phyloP scores from a whole-genome alignment of 345 rosid species.

The Excoecaria agallocha region DNA sequence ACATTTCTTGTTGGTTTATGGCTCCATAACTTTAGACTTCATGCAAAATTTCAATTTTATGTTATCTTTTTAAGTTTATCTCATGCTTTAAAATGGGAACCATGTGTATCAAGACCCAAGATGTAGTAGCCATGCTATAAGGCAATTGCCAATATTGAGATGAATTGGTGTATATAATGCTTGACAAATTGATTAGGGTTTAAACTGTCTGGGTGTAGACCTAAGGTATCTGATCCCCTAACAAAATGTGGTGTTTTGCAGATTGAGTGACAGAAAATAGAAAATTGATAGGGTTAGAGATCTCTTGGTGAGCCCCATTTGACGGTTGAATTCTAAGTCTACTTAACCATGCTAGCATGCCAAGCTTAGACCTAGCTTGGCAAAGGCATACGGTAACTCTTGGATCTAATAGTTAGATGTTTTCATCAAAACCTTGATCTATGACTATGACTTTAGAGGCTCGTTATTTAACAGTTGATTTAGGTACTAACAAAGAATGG shows the following conservation, averaged over 20 bases:
- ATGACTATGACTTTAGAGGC: too few species aligned
- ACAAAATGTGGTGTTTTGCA: background rate
- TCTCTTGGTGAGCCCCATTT: background rate
- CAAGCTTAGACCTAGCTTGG: background rate
- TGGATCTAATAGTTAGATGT: background rate
- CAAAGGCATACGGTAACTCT: background rate
- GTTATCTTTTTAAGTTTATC: background rate
- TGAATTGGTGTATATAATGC: background rate
- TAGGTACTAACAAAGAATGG: too few species aligned
- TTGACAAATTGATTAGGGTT: too few species aligned
- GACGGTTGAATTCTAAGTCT: background rate
- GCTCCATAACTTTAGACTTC: too few species aligned
- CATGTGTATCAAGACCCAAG: background rate
- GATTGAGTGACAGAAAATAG: background rate
- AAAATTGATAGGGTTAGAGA: background rate
- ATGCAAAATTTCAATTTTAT: too few species aligned
- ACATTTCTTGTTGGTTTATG: too few species aligned
- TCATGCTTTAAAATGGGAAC: background rate
- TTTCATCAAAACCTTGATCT: too few species aligned
- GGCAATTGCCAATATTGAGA: background rate
- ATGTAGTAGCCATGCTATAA: background rate
- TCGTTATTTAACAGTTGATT: too few species aligned
- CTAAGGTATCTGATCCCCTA: background rate
- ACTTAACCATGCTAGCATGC: background rate
- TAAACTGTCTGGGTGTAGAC: too few species aligned